These are phyloP conservation scores for Backusella circina DNA, from an alignment of 192 early-diverging fungal species.

Conservation along the genomic window DNA sequence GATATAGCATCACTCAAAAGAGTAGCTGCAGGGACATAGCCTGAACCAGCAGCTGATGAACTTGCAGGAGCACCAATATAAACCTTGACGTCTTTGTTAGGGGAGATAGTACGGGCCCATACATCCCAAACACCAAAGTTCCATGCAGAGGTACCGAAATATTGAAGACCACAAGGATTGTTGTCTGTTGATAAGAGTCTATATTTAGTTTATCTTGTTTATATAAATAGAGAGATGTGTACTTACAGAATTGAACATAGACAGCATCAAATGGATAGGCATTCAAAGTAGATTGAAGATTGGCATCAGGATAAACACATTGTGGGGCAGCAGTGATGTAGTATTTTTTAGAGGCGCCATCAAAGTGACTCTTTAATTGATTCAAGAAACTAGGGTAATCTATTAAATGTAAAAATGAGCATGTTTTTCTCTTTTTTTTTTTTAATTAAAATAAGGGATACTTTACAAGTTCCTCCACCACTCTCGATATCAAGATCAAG, in stretches of 20 bases:
- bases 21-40: conserved; percentile 40
- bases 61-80: conserved; percentile 58
- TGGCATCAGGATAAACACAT: conserved; percentile 62
- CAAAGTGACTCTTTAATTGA: conserved; percentile 44
- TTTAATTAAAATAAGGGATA: background rate
- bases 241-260: conserved; percentile 55
- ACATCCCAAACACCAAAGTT: conserved; percentile 51
- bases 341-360: conserved; percentile 42
- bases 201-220: background rate
- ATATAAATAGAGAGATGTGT: background rate
- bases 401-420: background rate
- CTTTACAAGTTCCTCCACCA: conserved; percentile 42
- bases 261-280: conserved; percentile 56
- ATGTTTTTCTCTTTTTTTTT: background rate
- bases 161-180: conserved; percentile 49
- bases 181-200: conserved; percentile 36
- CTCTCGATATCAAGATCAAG: conserved; percentile 61
- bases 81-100: conserved; percentile 57
- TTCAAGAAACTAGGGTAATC: conserved; percentile 53
- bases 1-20: conserved; percentile 36
- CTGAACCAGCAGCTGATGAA: conserved; percentile 48
- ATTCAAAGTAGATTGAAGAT: conserved; percentile 49
- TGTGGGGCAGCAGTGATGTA: conserved; percentile 60
- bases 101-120: conserved; percentile 52
- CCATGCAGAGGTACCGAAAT: conserved; percentile 14